phyloP scores from a whole-genome alignment of 768 basidiomycete genomes.

The Hericium rajendrae region DNA sequence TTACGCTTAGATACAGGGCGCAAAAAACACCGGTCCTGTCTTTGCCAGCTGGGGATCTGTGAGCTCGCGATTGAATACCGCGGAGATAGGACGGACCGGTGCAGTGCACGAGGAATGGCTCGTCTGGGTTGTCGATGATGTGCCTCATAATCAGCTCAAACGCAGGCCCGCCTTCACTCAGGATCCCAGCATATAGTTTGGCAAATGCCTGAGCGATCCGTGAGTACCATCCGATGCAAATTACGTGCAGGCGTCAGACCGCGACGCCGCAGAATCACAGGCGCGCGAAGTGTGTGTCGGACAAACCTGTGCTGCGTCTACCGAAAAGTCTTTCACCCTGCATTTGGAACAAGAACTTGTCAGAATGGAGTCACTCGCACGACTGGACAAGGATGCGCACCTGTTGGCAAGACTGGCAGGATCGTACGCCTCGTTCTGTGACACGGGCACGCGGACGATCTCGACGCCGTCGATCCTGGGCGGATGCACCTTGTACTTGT shows the following conservation, averaged over 20 bases:
- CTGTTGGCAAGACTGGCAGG: not conserved
- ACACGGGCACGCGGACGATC: not conserved
- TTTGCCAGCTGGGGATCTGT: not conserved
- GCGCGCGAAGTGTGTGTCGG: not conserved
- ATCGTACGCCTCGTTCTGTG: not conserved
- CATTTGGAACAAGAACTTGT: constrained; percentile 12
- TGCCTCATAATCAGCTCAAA: constrained; percentile 27
- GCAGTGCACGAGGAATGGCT: constrained; percentile 34
- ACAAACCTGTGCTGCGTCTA: constrained; percentile 19
- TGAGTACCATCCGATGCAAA: not conserved
- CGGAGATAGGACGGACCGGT: constrained; percentile 23
- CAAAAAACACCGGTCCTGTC: not conserved
- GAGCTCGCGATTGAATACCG: not conserved
- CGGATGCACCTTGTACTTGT: constrained; percentile 23
- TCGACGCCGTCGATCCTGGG: constrained; percentile 10
- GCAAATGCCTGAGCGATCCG: not conserved
- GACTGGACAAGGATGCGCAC: not conserved
- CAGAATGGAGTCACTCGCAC: not conserved
- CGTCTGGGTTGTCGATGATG: constrained; percentile 27
- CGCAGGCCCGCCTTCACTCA: not conserved
- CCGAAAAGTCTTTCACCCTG: constrained; percentile 23
- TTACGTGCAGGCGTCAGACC: not conserved
- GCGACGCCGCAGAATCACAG: constrained; percentile 8
- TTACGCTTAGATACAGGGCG: not conserved
- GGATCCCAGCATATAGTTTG: not conserved